A percentile compares a stretch with the other conserved stretches of the same genome.
Conservation (phyloP, 2,329 filamentous ascomycete genomes). For the Cladosporium austrohemisphaericum region DNA sequence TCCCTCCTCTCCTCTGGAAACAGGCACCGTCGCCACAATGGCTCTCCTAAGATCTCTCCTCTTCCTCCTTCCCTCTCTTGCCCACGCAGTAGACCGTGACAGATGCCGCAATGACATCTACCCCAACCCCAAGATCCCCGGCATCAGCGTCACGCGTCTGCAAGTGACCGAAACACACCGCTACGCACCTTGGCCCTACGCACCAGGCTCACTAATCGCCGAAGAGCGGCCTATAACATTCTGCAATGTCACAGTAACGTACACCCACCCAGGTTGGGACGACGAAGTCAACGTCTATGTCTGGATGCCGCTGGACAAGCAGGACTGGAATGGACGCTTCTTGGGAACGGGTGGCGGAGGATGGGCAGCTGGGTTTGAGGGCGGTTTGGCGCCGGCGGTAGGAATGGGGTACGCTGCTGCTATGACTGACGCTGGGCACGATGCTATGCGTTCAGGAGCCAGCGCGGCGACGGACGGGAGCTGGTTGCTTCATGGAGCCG, state of each 20-base stretch:
- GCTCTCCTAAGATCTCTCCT: not conserved
- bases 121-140: not conserved
- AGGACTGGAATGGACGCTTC: slow-evolving; percentile 25
- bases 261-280: slow-evolving; percentile 36
- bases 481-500: slow-evolving; percentile 34
- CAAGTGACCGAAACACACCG: not conserved
- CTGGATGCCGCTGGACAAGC: slow-evolving; percentile 30
- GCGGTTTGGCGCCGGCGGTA: slow-evolving; percentile 37
- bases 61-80: not conserved
- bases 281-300: slow-evolving; percentile 34
- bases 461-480: not conserved
- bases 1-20: no score
- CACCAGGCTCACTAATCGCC: not conserved
- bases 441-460: slow-evolving; percentile 31
- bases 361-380: slow-evolving; percentile 36
- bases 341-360: slow-evolving; percentile 41
- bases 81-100: not conserved
- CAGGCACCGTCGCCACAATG: no score
- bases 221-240: slow-evolving; percentile 20
- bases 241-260: slow-evolving; percentile 38
- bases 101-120: not conserved
- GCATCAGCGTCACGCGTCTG: not conserved
- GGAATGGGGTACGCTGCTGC: slow-evolving; percentile 39
- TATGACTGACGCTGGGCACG: slow-evolving; percentile 41
- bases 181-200: slow-evolving; percentile 6